These are phyloP conservation scores for Ascochyta koolunga DNA, from an alignment of 2,329 filamentous ascomycete genomes.

Conservation along the genomic window DNA sequence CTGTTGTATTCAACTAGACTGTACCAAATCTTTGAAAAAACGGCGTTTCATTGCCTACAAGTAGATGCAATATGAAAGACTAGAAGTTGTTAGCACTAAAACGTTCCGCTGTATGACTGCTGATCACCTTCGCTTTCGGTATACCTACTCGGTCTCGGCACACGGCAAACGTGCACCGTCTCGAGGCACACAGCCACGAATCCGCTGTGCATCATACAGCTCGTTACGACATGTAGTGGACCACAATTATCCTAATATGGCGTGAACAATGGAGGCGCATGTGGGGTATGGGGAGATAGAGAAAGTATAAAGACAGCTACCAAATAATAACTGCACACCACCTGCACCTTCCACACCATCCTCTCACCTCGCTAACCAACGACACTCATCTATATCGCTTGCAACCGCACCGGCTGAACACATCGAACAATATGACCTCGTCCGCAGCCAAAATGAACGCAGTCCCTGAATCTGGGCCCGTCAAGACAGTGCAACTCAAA, in stretches of 20 bases:
- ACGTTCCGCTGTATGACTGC: neutral
- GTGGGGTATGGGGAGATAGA: neutral
- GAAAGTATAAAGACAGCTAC: slow-evolving; percentile 5
- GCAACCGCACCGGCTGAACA: neutral
- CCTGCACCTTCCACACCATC: neutral
- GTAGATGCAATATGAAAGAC: slow-evolving; percentile 3
- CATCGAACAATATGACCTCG: slow-evolving; percentile 19
- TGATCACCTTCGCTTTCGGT: slow-evolving; percentile 5
- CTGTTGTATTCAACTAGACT: slow-evolving; percentile 71
- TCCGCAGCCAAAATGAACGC: slow-evolving; percentile 19
- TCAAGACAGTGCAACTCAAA: slow-evolving; percentile 34
- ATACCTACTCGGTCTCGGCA: slow-evolving; percentile 7
- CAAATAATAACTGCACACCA: neutral
- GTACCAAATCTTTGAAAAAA: neutral
- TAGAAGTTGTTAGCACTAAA: neutral
- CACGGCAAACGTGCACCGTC: slow-evolving; percentile 11
- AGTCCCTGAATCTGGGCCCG: slow-evolving; percentile 16
- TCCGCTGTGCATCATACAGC: slow-evolving; percentile 17
- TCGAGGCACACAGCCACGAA: slow-evolving; percentile 21
- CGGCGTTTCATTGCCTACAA: neutral
- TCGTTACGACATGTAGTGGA: slow-evolving; percentile 24
- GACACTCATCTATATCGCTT: neutral
- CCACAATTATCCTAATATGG: slow-evolving; percentile 5
- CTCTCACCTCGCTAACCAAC: neutral
- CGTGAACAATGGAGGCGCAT: slow-evolving; percentile 3